Conservation (phyloP, 108 stramenopile species). For the Pseudonitzschia pungens region DNA sequence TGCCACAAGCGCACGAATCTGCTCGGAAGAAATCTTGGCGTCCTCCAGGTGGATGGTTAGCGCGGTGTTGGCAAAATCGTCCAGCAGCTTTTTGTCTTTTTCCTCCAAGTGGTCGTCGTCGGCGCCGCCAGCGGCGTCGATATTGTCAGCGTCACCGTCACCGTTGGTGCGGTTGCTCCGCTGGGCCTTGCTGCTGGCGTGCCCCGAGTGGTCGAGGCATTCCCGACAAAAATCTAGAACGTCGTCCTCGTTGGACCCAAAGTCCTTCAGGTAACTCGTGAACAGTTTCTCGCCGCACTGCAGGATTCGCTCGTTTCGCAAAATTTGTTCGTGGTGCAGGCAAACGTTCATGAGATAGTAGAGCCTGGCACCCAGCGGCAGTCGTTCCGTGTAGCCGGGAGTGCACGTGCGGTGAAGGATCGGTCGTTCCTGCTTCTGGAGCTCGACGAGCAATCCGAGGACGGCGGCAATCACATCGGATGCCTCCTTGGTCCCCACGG, state of each 20-base stretch:
- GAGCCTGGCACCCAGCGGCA: conserved; percentile 64
- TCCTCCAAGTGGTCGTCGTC: conserved; percentile 15
- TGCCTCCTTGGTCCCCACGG: conserved; percentile 34
- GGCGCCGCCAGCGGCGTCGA: too few species aligned
- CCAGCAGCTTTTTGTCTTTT: conserved; percentile 35
- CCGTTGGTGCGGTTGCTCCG: background rate
- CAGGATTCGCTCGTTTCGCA: conserved; percentile 44
- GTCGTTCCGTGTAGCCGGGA: conserved; percentile 15
- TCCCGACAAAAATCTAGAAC: conserved; percentile 15
- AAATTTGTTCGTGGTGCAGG: conserved; percentile 59
- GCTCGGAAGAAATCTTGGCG: conserved; percentile 33
- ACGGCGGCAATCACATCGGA: conserved; percentile 42
- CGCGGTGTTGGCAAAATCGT: conserved; percentile 19
- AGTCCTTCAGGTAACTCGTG: conserved; percentile 21
- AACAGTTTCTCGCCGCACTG: conserved; percentile 27
- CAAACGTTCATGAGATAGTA: conserved; percentile 80
- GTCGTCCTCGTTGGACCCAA: conserved; percentile 2
- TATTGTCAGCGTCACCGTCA: too few species aligned
- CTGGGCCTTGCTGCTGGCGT: background rate
- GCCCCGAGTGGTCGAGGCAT: conserved; percentile 38
- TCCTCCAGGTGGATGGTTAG: conserved; percentile 7
- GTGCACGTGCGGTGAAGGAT: too few species aligned
- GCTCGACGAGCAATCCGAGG: conserved; percentile 46
- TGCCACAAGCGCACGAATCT: conserved; percentile 58
- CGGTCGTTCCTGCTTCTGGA: conserved; percentile 45